Evolutionary conservation across 805 yeast genomes (phyloP).

Genomic region (Myxozyma vanderwaltii): DNA sequence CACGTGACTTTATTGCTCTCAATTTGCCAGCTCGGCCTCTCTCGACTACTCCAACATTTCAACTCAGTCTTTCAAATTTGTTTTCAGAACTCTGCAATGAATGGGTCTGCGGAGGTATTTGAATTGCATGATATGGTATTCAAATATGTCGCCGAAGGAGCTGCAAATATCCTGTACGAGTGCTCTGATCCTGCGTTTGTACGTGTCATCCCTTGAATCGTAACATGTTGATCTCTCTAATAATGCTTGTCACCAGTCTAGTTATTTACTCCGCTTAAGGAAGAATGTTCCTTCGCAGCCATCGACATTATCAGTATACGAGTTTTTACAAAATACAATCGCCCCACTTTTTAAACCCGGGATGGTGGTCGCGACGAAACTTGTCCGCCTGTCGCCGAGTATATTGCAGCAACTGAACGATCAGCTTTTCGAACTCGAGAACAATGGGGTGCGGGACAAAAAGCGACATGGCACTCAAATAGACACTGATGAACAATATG

Average conservation of each 20-base stretch:
- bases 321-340: slow-evolving; percentile 13
- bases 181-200: slow-evolving; percentile 8
- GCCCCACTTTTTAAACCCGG: slow-evolving; percentile 18
- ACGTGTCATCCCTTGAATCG: background rate
- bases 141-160: slow-evolving; percentile 29
- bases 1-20: background rate
- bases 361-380: slow-evolving; percentile 12
- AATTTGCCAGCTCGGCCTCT: background rate
- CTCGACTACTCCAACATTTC: background rate
- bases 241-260: background rate
- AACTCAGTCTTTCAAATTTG: background rate
- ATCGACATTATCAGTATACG: slow-evolving; percentile 15
- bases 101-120: background rate
- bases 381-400: slow-evolving; percentile 7
- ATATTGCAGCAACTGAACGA: slow-evolving; percentile 15
- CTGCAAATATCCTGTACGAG: slow-evolving; percentile 28
- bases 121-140: slow-evolving; percentile 5
- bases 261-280: slow-evolving; percentile 20
- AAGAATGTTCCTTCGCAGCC: slow-evolving; percentile 24
- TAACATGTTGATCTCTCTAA: background rate
- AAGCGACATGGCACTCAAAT: slow-evolving; percentile 27
- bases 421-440: slow-evolving; percentile 12
- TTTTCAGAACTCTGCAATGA: background rate
- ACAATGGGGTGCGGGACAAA: slow-evolving; percentile 3
- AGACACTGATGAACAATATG: slow-evolving; percentile 19